A percentile compares a stretch with the other conserved stretches of the same genome.
Evolutionary conservation across 106 monocot genomes (phyloP).

Genomic region (Dactylorhiza incarnata): DNA sequence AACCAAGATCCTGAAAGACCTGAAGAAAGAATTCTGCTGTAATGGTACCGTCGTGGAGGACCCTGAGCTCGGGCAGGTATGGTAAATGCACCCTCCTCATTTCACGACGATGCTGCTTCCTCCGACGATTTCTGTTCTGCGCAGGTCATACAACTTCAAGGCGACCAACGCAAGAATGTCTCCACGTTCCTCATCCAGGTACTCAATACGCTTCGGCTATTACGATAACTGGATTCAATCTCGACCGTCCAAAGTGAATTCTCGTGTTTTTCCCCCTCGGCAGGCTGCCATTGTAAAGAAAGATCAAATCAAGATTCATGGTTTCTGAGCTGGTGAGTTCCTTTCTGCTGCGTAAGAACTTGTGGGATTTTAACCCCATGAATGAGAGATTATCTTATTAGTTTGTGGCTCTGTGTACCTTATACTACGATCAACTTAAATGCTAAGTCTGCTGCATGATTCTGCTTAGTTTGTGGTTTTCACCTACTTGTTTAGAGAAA

Average conservation of each 20-base stretch:
- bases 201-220: background rate
- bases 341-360: background rate
- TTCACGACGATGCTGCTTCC: background rate
- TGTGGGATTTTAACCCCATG: background rate
- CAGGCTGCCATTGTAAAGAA: conserved; percentile 30
- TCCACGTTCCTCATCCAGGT: conserved; percentile 26
- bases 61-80: conserved; percentile 3
- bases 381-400: background rate
- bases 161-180: conserved; percentile 29
- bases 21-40: conserved; percentile 7
- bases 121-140: background rate
- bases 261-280: background rate
- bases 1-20: conserved; percentile 8
- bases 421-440: background rate
- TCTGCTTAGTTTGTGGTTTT: no score
- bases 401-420: background rate
- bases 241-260: background rate
- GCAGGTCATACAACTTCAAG: conserved; percentile 29
- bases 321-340: conserved; percentile 9
- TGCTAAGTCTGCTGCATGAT: no score
- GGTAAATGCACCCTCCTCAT: background rate
- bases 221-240: background rate
- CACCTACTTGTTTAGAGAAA: no score
- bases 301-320: conserved; percentile 26
- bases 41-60: conserved; percentile 11